Percentiles rank a stretch among this genome's conserved stretches.
Conservation (phyloP, 192 early-diverging fungal genomes). For the Piromyces sp. region DNA sequence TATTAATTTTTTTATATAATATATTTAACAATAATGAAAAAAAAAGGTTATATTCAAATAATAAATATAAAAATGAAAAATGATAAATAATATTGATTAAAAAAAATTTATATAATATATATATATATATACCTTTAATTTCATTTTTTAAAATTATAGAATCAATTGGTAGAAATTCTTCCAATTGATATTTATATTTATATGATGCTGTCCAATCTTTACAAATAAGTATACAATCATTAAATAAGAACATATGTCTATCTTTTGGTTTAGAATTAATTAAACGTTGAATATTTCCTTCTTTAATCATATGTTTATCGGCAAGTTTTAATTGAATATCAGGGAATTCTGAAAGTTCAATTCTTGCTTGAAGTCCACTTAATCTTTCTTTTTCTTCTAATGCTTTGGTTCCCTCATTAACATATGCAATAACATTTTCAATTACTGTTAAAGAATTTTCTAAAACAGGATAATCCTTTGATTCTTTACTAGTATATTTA, state of each 20-base stretch:
- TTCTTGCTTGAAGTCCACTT: slow-evolving; percentile 13
- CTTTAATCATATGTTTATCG: slow-evolving; percentile 24
- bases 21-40: too few species aligned
- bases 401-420: slow-evolving; percentile 32
- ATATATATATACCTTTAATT: slow-evolving; percentile 3
- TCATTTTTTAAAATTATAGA: slow-evolving; percentile 9
- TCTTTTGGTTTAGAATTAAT: slow-evolving; percentile 18
- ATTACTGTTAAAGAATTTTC: slow-evolving; percentile 25
- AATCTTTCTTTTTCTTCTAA: slow-evolving; percentile 25
- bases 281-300: slow-evolving; percentile 14
- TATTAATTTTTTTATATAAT: neutral
- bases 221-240: slow-evolving; percentile 24
- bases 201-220: slow-evolving; percentile 7
- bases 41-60: too few species aligned
- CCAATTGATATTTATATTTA: slow-evolving; percentile 3
- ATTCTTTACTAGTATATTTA: slow-evolving; percentile 26
- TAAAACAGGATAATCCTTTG: slow-evolving; percentile 19
- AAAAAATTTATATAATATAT: too few species aligned
- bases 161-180: slow-evolving; percentile 3
- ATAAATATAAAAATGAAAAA: too few species aligned
- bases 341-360: slow-evolving; percentile 7
- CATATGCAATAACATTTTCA: slow-evolving; percentile 26
- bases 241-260: slow-evolving; percentile 23
- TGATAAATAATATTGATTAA: too few species aligned
- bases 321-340: slow-evolving; percentile 10